Base-by-base conservation (phyloP, 148 eudicot genomes). In the Persicaria tinctoria region DNA sequence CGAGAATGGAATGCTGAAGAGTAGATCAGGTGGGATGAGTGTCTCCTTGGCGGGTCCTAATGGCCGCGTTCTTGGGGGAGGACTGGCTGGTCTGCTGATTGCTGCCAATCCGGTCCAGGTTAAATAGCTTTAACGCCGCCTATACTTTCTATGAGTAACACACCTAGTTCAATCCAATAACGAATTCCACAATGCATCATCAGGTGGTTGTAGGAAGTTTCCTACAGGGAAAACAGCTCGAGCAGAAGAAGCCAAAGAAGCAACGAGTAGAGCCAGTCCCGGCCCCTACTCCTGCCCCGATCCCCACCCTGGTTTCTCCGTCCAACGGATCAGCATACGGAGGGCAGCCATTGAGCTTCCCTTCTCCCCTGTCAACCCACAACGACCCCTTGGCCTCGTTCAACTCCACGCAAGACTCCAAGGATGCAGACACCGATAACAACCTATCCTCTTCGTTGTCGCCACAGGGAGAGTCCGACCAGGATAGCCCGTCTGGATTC, bases 131-230 rank as follows among this genome's bases (percentile, higher is more conserved):
- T 51, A 32, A 32, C 38, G 38, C 38, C 38, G 38, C 38, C 38
- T 32, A 32, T 32, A 32, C 50, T 69, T 12, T 38, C 17, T 8
- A 8, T 10, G 14, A 46, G 48, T 69, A 8, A 12, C 47, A 46
- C 14, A 14, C 10, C 27, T 47, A 5, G 56, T 72, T 5, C 38
- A 32, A 32, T 32, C 38, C 38, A 1, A 32, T 32, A 32, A 32
- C 38, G 2, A 32, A 32, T 32, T 32, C 38, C 17, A 38, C 54
- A 8, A 16, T 76, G 1, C 1, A 18, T 47, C 32, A 46, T 74
- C 79, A 89, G 93, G 84, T 89, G 83, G 90, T 89, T 68, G 56
- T 89, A 1, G 93, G 89, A 10, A 89, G 90, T 73, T 89, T 87
- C 78, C 64, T 82, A 46, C 60, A 86, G 1, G 86, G 88, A 59